phyloP scores from a whole-genome alignment of 2,329 filamentous ascomycete species.

The Phialocephala sp. region DNA sequence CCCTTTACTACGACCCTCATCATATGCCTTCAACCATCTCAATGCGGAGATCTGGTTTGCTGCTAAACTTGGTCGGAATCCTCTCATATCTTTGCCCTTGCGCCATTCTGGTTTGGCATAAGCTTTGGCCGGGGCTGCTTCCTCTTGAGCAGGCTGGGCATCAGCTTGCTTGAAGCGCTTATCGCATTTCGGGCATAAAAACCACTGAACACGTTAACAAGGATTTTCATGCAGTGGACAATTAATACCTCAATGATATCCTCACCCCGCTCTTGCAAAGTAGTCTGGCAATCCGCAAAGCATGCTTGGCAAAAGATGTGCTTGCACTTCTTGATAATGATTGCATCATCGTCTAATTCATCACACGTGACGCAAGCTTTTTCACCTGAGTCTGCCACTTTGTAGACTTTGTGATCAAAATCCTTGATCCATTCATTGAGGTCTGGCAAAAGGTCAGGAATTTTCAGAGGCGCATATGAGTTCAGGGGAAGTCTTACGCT shows the following conservation, averaged over 20 bases:
- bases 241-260: too few relatives aligned
- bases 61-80: not conserved
- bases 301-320: not conserved
- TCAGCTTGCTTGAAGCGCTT: not conserved
- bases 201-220: not conserved
- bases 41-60: too few relatives aligned
- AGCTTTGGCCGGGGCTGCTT: too few relatives aligned
- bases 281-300: not conserved
- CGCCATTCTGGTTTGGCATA: not conserved
- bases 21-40: constrained; percentile 17
- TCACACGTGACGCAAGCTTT: not conserved
- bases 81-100: constrained; percentile 1
- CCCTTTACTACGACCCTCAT: constrained; percentile 31
- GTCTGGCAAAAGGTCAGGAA: too few relatives aligned
- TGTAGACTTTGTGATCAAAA: too few relatives aligned
- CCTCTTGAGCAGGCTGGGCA: not conserved
- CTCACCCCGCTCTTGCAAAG: not conserved
- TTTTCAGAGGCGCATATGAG: too few relatives aligned
- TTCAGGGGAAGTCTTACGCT: too few relatives aligned
- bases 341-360: not conserved
- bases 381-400: too few relatives aligned
- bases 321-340: not conserved
- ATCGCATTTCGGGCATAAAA: not conserved
- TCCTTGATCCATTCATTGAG: too few relatives aligned
- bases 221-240: not conserved